Percentiles rank a stretch among this genome's conserved stretches.
Evolutionary conservation across 2,329 filamentous ascomycete species (phyloP).

Genomic region (Neonectria sp.): DNA sequence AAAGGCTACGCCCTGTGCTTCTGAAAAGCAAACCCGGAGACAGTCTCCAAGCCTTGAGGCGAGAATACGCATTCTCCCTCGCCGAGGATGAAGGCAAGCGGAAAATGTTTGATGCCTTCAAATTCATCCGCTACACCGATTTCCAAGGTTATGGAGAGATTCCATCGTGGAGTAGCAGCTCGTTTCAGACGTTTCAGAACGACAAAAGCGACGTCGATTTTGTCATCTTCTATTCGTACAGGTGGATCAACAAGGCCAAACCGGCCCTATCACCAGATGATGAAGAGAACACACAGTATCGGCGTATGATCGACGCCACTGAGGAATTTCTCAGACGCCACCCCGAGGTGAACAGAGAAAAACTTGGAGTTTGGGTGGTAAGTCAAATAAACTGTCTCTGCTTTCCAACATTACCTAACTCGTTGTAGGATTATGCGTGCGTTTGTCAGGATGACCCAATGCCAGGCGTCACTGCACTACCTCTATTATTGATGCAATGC

Average conservation of each 20-base stretch:
- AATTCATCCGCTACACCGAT: slow-evolving; percentile 48
- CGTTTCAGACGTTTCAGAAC: slow-evolving; percentile 30
- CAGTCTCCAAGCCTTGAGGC: slow-evolving; percentile 40
- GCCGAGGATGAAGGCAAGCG: slow-evolving; percentile 41
- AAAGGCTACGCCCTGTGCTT: slow-evolving; percentile 53
- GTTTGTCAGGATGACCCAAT: slow-evolving; percentile 54
- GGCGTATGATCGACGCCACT: slow-evolving; percentile 48
- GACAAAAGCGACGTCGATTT: slow-evolving; percentile 32
- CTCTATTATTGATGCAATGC: slow-evolving; percentile 57
- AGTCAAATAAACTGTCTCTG: slow-evolving; percentile 17
- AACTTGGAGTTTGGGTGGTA: slow-evolving; percentile 50
- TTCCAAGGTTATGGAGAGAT: slow-evolving; percentile 46
- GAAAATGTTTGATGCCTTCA: slow-evolving; percentile 47
- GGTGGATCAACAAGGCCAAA: slow-evolving; percentile 48
- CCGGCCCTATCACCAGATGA: slow-evolving; percentile 48
- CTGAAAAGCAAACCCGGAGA: slow-evolving; percentile 31
- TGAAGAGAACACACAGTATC: slow-evolving; percentile 49
- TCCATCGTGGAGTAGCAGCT: slow-evolving; percentile 44
- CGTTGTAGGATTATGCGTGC: slow-evolving; percentile 54
- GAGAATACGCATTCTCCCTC: slow-evolving; percentile 43
- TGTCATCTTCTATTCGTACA: slow-evolving; percentile 55
- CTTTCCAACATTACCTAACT: not conserved
- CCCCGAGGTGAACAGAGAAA: slow-evolving; percentile 39
- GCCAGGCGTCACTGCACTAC: slow-evolving; percentile 53
- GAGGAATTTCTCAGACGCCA: slow-evolving; percentile 48